Evolutionary conservation across 2,329 filamentous ascomycete species (phyloP).

Genomic region (Arthrobotrys sphaeroides): DNA sequence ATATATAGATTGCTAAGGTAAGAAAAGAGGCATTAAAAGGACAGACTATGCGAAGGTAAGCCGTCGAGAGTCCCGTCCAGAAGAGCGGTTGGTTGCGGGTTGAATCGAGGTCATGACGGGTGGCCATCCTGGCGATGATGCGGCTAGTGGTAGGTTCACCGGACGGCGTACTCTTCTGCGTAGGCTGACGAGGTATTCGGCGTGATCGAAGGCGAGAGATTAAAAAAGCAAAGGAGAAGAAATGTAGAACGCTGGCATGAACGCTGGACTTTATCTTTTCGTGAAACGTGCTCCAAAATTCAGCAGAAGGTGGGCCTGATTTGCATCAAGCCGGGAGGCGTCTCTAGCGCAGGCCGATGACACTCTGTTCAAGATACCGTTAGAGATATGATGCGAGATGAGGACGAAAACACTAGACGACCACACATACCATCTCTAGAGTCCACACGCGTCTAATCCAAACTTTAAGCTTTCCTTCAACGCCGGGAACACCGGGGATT

Average conservation of each 20-base stretch:
- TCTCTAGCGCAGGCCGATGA: constrained; percentile 49
- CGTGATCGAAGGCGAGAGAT: neutral
- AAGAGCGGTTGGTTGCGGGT: neutral
- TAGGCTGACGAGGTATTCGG: constrained; percentile 6
- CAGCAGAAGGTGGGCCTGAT: constrained; percentile 10
- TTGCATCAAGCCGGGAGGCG: constrained; percentile 1
- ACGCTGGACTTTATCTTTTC: constrained; percentile 51
- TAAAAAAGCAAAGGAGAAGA: neutral
- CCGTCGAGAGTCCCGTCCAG: constrained; percentile 6
- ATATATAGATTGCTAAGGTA: constrained; percentile 21
- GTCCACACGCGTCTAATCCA: constrained; percentile 99
- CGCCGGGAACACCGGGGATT: constrained; percentile 85
- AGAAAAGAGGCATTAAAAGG: constrained; percentile 16
- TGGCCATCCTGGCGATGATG: neutral
- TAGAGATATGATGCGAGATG: neutral
- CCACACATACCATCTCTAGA: constrained; percentile 77
- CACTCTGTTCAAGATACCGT: constrained; percentile 20
- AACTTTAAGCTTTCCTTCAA: constrained; percentile 91
- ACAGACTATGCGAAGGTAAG: constrained; percentile 7
- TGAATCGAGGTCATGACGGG: neutral
- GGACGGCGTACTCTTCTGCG: neutral
- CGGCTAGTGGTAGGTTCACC: neutral
- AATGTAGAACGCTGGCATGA: constrained; percentile 43
- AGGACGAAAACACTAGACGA: neutral
- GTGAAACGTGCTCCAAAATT: constrained; percentile 42